phyloP scores from a whole-genome alignment of 2,329 filamentous ascomycete species.

The Proliferodiscus dingleyae region DNA sequence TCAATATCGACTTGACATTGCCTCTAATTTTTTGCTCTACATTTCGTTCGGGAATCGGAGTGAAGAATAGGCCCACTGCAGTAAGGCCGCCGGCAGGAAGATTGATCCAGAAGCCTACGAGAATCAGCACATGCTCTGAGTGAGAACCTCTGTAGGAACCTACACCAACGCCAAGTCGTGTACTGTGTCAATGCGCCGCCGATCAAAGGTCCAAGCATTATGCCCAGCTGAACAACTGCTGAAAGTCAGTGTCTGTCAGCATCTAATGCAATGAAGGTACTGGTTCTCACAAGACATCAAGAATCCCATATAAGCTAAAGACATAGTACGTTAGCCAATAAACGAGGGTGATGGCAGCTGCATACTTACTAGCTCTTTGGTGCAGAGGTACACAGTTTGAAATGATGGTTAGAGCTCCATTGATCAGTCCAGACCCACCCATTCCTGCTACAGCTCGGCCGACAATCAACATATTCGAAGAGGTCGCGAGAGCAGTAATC shows the following conservation, averaged over 20 bases:
- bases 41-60: conserved; percentile 9
- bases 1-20: conserved; percentile 31
- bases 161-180: conserved; percentile 34
- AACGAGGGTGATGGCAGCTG: no score
- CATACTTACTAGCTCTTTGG: conserved; percentile 9
- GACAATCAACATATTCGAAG: conserved; percentile 23
- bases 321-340: no score
- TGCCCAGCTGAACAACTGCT: no score
- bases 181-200: conserved; percentile 32
- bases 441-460: conserved; percentile 23
- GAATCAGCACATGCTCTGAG: no score
- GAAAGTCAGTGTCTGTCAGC: no score
- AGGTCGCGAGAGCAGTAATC: conserved; percentile 21
- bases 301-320: no score
- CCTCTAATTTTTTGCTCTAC: conserved; percentile 27
- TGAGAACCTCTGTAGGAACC: no score
- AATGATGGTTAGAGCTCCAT: conserved; percentile 18
- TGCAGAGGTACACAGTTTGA: conserved; percentile 14
- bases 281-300: no score
- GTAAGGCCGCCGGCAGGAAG: conserved; percentile 36
- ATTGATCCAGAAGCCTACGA: conserved; percentile 38
- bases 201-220: conserved; percentile 27
- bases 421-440: conserved; percentile 6
- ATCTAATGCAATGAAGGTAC: no score
- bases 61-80: conserved; percentile 34